Percentiles rank a stretch among this genome's conserved stretches.
Evolutionary conservation across 495 filamentous ascomycete genomes (phyloP).

Genomic region (Pyrenula massariospora): DNA sequence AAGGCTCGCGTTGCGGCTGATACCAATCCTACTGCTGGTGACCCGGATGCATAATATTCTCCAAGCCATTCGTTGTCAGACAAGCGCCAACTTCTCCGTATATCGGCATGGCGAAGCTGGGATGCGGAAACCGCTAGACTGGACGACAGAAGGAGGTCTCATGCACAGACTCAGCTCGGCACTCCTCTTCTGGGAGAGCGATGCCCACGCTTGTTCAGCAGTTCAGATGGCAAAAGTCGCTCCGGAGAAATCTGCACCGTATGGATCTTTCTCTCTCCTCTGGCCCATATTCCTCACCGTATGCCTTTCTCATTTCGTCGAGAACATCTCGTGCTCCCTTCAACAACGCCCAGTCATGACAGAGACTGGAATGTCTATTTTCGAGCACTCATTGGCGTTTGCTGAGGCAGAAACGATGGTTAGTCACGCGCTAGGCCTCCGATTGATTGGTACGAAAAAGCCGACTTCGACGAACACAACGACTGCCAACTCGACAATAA

Average conservation of each 20-base stretch:
- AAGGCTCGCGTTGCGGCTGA: slow-evolving; percentile 59
- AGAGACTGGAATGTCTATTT: slow-evolving; percentile 92
- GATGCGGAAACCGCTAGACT: slow-evolving; percentile 59
- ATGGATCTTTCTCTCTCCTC: slow-evolving; percentile 68
- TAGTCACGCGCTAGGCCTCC: slow-evolving; percentile 59
- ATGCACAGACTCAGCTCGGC: slow-evolving; percentile 56
- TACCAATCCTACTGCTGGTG: slow-evolving; percentile 65
- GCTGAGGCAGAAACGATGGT: slow-evolving; percentile 88
- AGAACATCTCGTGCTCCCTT: slow-evolving; percentile 77
- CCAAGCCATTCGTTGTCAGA: slow-evolving; percentile 86
- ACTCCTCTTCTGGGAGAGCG: slow-evolving; percentile 55
- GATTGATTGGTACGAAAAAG: slow-evolving; percentile 44
- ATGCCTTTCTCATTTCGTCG: slow-evolving; percentile 77
- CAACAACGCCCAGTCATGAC: slow-evolving; percentile 68
- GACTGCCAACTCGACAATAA: slow-evolving; percentile 16
- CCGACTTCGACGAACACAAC: slow-evolving; percentile 11
- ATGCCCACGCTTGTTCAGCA: slow-evolving; percentile 58
- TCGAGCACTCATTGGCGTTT: slow-evolving; percentile 93
- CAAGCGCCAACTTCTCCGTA: slow-evolving; percentile 59
- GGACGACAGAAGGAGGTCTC: slow-evolving; percentile 55
- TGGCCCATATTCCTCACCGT: slow-evolving; percentile 83
- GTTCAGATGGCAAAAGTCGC: slow-evolving; percentile 53
- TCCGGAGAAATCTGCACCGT: slow-evolving; percentile 30
- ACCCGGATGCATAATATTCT: slow-evolving; percentile 57
- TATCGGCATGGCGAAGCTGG: slow-evolving; percentile 62